These are phyloP conservation scores for Malassezia pachydermatis DNA, from an alignment of 1,284 basidiomycete species.

Conservation along the genomic window DNA sequence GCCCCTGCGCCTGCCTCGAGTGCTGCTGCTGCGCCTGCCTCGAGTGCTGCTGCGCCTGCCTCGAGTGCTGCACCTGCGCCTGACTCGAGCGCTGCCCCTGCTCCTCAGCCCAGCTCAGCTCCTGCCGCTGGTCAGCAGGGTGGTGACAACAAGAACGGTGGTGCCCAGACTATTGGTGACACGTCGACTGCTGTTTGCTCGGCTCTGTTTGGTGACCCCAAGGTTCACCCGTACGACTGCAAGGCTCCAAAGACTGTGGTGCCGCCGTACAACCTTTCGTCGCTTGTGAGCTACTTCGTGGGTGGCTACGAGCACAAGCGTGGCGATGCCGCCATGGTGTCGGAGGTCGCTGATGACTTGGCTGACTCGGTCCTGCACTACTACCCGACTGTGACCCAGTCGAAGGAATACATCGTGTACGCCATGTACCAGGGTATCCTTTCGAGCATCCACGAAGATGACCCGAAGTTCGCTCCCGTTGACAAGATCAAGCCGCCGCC, in stretches of 20 bases:
- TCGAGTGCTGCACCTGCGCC: conserved; percentile 1
- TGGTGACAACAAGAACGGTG: conserved; percentile 13
- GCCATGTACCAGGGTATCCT: conserved; percentile 26
- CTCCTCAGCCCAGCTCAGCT: conserved; percentile 11
- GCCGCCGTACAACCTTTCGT: conserved; percentile 34
- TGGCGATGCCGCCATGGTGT: conserved; percentile 7
- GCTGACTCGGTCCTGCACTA: conserved; percentile 33
- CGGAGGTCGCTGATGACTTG: conserved; percentile 34
- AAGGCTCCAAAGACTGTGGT: conserved; percentile 29
- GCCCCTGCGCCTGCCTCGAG: conserved; percentile 7
- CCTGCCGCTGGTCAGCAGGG: conserved; percentile 14
- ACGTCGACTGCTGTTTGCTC: conserved; percentile 22
- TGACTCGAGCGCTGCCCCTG: conserved; percentile 4
- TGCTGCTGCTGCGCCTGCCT: background rate
- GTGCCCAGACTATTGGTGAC: conserved; percentile 3
- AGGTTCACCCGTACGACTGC: conserved; percentile 21
- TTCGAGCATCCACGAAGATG: conserved; percentile 21
- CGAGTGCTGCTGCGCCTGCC: conserved; percentile 12
- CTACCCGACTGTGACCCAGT: conserved; percentile 39
- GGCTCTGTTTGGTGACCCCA: conserved; percentile 25
- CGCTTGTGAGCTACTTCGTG: conserved; percentile 33
- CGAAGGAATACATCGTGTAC: conserved; percentile 17
- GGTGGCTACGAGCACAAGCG: conserved; percentile 25
- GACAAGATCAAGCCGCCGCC: conserved; percentile 15
- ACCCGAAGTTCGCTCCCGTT: conserved; percentile 19